Conservation (phyloP, 306 rosid species). For the Corylus americana region DNA sequence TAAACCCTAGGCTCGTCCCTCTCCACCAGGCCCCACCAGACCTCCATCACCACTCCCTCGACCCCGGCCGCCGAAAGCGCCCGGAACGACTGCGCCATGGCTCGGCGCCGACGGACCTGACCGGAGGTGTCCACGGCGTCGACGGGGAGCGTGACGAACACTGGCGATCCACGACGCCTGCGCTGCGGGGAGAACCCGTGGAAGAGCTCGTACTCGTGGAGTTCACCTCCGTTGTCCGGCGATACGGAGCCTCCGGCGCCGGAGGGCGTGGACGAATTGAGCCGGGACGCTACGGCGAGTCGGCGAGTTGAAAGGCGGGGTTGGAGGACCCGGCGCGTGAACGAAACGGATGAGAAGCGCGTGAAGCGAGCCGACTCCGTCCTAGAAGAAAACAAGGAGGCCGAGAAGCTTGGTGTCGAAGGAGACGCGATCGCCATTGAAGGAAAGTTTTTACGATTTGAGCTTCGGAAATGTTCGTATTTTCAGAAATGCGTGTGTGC, state of each 20-base stretch:
- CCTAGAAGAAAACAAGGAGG: conserved; percentile 51
- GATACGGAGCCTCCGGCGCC: conserved; percentile 61
- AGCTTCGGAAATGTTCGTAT: conserved; percentile 21
- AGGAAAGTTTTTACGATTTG: conserved; percentile 18
- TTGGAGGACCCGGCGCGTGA: conserved; percentile 30
- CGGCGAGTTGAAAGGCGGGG: conserved; percentile 34
- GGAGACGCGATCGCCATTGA: conserved; percentile 70
- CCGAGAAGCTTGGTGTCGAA: conserved; percentile 51
- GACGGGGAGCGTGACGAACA: conserved; percentile 67
- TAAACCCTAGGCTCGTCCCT: conserved; percentile 64
- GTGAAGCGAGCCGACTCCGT: conserved; percentile 29
- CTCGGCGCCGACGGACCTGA: conserved; percentile 41
- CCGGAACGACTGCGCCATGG: conserved; percentile 51
- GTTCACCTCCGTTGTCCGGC: conserved; percentile 64
- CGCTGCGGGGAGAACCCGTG: conserved; percentile 59
- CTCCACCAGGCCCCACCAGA: conserved; percentile 96
- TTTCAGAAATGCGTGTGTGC: not conserved
- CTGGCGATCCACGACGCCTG: conserved; percentile 56
- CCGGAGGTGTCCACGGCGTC: conserved; percentile 44
- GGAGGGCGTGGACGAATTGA: conserved; percentile 62
- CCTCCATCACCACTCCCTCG: conserved; percentile 84
- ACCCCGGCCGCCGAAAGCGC: conserved; percentile 74
- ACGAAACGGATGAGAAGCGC: conserved; percentile 46
- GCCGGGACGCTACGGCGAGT: conserved; percentile 41
- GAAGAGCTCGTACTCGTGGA: conserved; percentile 57